Conservation (phyloP, 768 basidiomycete species). For the Kwoniella bestiolae region DNA sequence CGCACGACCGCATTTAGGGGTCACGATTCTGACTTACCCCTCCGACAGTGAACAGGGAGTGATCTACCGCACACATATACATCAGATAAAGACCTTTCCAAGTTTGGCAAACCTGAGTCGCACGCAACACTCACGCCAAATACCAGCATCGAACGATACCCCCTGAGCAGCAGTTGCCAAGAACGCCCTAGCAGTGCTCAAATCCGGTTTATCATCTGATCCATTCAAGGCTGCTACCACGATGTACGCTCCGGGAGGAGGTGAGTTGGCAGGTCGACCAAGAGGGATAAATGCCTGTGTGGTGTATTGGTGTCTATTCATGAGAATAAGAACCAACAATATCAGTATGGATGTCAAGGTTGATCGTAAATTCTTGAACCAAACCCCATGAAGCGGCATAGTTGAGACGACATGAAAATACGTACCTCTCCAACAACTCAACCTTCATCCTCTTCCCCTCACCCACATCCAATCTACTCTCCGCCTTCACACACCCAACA, state of each 20-base stretch:
- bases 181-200: constrained; percentile 78
- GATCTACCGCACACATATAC: constrained; percentile 26
- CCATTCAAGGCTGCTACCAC: constrained; percentile 84
- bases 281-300: constrained; percentile 84
- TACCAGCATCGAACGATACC: constrained; percentile 75
- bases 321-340: too few species aligned
- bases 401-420: background rate
- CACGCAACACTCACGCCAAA: constrained; percentile 77
- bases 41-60: constrained; percentile 44
- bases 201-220: constrained; percentile 74
- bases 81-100: background rate
- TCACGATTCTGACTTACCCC: constrained; percentile 26
- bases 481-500: constrained; percentile 34
- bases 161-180: constrained; percentile 79
- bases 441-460: constrained; percentile 39
- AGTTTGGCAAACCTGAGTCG: background rate
- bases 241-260: constrained; percentile 64
- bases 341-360: background rate
- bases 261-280: constrained; percentile 13
- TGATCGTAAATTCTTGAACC: background rate
- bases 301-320: constrained; percentile 59
- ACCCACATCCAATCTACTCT: constrained; percentile 23
- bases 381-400: too few species aligned
- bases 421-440: constrained; percentile 43
- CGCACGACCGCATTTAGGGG: background rate